phyloP scores from a whole-genome alignment of 345 rosid genomes.

The Reutealis trisperma region DNA sequence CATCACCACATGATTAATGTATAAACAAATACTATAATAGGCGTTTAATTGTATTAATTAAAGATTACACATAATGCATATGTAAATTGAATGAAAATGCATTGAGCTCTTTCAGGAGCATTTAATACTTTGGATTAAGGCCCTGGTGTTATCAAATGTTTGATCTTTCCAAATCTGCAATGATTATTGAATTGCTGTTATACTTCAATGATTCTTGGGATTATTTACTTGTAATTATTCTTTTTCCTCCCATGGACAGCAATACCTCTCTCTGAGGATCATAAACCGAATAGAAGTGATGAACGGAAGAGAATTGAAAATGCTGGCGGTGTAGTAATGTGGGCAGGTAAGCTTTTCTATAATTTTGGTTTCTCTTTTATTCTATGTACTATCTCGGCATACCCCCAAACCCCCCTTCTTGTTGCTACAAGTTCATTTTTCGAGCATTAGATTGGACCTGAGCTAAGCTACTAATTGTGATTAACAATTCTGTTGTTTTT shows the following conservation, averaged over 20 bases:
- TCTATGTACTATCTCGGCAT: background rate
- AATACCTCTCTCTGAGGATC: constrained; percentile 97
- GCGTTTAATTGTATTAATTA: too few relatives aligned
- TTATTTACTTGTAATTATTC: background rate
- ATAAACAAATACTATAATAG: background rate
- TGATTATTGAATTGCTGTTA: background rate
- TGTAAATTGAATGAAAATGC: background rate
- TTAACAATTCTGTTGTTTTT: background rate
- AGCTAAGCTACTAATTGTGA: constrained; percentile 10
- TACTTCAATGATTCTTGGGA: background rate
- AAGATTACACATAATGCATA: background rate
- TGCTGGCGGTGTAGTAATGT: constrained; percentile 96
- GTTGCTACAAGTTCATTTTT: constrained; percentile 3
- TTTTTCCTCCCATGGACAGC: constrained; percentile 4
- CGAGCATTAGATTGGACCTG: background rate
- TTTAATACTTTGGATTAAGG: background rate
- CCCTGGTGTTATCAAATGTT: background rate
- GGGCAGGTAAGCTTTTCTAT: constrained; percentile 73
- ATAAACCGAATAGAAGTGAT: constrained; percentile 96
- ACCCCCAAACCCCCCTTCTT: background rate
- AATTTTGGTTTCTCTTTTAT: background rate
- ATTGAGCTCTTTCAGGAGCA: background rate
- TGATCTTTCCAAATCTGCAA: background rate
- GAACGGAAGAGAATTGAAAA: constrained; percentile 96
- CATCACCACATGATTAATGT: background rate